Evolutionary conservation across 2,329 filamentous ascomycete species (phyloP), one percentile per base, ranked within the genome.

Genomic region (Didymella pinodella): DNA sequence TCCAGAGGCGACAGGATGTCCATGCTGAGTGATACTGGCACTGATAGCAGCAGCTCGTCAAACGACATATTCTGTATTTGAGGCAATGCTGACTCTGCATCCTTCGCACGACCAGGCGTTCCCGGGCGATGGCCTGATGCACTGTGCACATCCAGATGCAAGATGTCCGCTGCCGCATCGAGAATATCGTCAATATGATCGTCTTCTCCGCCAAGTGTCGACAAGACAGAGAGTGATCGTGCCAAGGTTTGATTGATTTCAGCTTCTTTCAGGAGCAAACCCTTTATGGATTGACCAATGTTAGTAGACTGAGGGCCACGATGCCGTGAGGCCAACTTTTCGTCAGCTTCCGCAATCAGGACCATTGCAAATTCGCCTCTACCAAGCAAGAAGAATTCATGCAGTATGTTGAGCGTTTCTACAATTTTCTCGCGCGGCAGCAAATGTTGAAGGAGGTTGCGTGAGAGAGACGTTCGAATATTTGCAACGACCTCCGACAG

Each of bases 331-430:
- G 87, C 85, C 25, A 95, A 85, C 66, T 88, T 90, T 54, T 90
- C 86, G 66, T 97, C 92, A 0, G 94, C 92, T 78, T 97, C 91
- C 34, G 89, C 86, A 1, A 96, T 92, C 26, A 99, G 79, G 0
- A 90, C 89, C 78, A 95, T 88, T 20, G 93, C 92, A 75, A 99
- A 99, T 75, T 98, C 95, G 51, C 94, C 94, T 32, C 92, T 86
- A 0, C 90, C 90, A 0, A 99, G 83, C 2, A 99, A 84, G 66
- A 97, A 92, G 77, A 96, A 97, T 56, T 95, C 89, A 47, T 93
- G 86, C 1, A 97, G 82, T 8, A 97, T 82, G 28, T 87, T 86
- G 14, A 98, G 81, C 48, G 91, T 87, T 64, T 95, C 89, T 6
- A 92, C 80, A 4, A 97, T 92, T 67, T 87, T 90, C 11, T 86